Evolutionary conservation across 1,139 yeast genomes (phyloP).

Genomic region (Suhomyces maxii): DNA sequence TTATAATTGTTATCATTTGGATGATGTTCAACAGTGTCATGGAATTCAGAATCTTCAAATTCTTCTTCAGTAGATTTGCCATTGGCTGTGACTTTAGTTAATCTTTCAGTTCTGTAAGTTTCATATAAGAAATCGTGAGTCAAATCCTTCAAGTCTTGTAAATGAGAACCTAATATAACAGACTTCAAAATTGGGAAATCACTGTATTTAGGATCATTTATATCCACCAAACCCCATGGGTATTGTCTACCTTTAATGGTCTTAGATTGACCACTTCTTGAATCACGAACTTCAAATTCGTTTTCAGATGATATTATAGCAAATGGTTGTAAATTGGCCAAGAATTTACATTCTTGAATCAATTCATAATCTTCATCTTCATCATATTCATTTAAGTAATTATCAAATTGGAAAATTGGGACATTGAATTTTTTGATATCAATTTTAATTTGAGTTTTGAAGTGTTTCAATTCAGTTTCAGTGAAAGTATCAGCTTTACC

Average conservation of each 20-base stretch:
- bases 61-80: slow-evolving; percentile 30
- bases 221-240: slow-evolving; percentile 92
- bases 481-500: slow-evolving; percentile 89
- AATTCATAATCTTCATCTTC: slow-evolving; percentile 67
- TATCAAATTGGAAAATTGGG: slow-evolving; percentile 78
- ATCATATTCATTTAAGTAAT: slow-evolving; percentile 44
- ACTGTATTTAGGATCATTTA: slow-evolving; percentile 76
- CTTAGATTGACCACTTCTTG: slow-evolving; percentile 51
- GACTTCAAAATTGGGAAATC: slow-evolving; percentile 84
- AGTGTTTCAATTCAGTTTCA: slow-evolving; percentile 61
- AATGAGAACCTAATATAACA: slow-evolving; percentile 85
- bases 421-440: slow-evolving; percentile 77
- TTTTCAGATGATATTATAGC: slow-evolving; percentile 78
- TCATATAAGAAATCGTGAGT: slow-evolving; percentile 93
- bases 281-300: slow-evolving; percentile 51
- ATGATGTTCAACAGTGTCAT: slow-evolving; percentile 30
- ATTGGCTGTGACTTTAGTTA: slow-evolving; percentile 49
- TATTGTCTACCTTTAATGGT: slow-evolving; percentile 78
- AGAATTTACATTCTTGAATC: slow-evolving; percentile 74
- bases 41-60: slow-evolving; percentile 28
- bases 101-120: slow-evolving; percentile 86
- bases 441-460: slow-evolving; percentile 56
- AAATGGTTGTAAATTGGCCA: slow-evolving; percentile 80
- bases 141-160: slow-evolving; percentile 88
- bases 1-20: slow-evolving; percentile 7